Percentiles rank a stretch among this genome's conserved stretches.
phyloP scores from a whole-genome alignment of 257 asterid species.

The Asclepias syriaca region DNA sequence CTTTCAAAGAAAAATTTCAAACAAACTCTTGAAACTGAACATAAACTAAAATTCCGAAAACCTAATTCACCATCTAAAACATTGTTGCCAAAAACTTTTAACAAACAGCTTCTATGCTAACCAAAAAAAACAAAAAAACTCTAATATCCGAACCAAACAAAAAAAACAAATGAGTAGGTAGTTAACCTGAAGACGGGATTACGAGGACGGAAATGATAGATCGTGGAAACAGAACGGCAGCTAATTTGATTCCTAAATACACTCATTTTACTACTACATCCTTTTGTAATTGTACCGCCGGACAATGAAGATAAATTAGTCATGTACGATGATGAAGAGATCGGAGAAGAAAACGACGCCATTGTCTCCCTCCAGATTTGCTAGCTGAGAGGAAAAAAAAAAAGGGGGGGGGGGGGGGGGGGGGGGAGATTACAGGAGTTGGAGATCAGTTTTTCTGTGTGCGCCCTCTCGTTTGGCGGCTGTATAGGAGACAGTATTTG shows the following conservation, averaged over 20 bases:
- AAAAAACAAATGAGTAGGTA: not conserved
- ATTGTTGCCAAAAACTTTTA: not conserved
- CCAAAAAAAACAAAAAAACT: not conserved
- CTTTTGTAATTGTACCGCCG: not conserved
- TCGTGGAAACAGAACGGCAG: conserved; percentile 24
- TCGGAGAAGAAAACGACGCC: conserved; percentile 43
- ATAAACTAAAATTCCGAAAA: not conserved
- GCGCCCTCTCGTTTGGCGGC: not conserved
- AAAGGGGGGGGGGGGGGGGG: too few relatives aligned
- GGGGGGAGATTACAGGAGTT: not conserved
- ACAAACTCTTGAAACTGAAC: not conserved
- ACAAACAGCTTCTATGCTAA: not conserved
- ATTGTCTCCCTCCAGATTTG: conserved; percentile 21
- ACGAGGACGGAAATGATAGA: conserved; percentile 38
- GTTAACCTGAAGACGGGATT: conserved; percentile 13
- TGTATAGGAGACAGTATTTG: not conserved
- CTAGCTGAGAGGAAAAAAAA: not conserved
- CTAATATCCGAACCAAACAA: not conserved
- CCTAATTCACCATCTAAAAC: not conserved
- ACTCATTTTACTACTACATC: not conserved
- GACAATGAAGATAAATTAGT: conserved; percentile 22
- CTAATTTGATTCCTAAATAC: not conserved
- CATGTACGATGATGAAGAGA: conserved; percentile 30
- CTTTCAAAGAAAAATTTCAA: not conserved
- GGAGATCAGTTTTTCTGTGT: not conserved